A percentile compares a stretch with the other conserved stretches of the same genome.
phyloP scores from a whole-genome alignment of 192 early-diverging fungal species.

The Rhizophagus clarus region DNA sequence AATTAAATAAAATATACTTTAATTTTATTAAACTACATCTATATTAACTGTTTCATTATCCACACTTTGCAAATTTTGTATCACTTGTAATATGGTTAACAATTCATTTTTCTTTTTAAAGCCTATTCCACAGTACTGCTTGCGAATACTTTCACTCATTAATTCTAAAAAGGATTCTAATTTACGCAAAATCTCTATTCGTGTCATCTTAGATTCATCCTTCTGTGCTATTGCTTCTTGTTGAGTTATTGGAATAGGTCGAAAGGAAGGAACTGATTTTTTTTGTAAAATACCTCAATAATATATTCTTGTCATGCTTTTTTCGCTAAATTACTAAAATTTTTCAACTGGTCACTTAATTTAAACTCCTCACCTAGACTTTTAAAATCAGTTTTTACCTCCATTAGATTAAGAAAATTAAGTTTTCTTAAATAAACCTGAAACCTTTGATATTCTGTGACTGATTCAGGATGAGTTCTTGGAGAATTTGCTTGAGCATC shows the following conservation, averaged over 20 bases:
- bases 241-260: not conserved
- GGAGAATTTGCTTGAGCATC: not conserved
- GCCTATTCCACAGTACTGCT: not conserved
- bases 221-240: no score
- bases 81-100: no score
- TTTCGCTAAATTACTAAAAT: no score
- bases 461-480: not conserved
- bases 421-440: not conserved
- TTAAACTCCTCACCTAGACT: no score
- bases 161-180: not conserved
- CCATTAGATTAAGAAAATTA: not conserved
- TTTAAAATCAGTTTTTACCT: no score
- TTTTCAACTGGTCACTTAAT: no score
- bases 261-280: not conserved
- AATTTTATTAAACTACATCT: no score
- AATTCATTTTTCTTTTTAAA: not conserved
- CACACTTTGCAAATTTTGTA: no score
- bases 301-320: no score
- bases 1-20: no score
- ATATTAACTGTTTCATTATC: no score
- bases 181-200: not conserved
- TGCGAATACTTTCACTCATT: not conserved
- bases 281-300: not conserved
- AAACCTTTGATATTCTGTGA: not conserved
- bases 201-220: no score